Conservation (phyloP, 2,329 filamentous ascomycete species). For the Exophiala xenobiotica region DNA sequence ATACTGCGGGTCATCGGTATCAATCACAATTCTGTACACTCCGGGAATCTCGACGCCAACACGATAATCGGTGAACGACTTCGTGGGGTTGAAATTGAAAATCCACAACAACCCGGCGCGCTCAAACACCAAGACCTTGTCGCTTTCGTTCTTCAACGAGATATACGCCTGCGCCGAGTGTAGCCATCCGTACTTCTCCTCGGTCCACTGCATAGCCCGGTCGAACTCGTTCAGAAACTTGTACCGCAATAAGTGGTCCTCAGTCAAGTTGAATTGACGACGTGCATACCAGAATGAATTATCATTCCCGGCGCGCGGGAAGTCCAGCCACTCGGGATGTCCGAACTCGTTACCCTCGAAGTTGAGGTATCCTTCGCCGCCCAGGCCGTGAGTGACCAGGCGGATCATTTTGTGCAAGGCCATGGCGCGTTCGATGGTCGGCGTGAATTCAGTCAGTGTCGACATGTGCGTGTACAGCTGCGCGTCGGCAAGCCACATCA, state of each 20-base stretch:
- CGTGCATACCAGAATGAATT: constrained; percentile 95
- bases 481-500: constrained; percentile 98
- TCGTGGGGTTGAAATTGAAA: constrained; percentile 89
- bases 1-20: constrained; percentile 72
- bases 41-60: constrained; percentile 82
- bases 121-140: constrained; percentile 97
- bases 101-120: constrained; percentile 85
- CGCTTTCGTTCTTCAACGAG: constrained; percentile 85
- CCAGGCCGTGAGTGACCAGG: constrained; percentile 83
- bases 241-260: constrained; percentile 83
- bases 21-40: constrained; percentile 82
- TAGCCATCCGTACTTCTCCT: constrained; percentile 90
- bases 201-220: constrained; percentile 80
- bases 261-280: constrained; percentile 87
- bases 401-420: constrained; percentile 97
- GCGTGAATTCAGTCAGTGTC: constrained; percentile 74
- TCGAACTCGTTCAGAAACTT: constrained; percentile 92
- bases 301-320: constrained; percentile 86
- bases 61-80: constrained; percentile 88
- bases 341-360: constrained; percentile 99
- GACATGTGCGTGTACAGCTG: constrained; percentile 99
- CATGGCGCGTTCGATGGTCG: constrained; percentile 86
- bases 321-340: constrained; percentile 98
- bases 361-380: constrained; percentile 95
- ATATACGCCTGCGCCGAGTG: constrained; percentile 83